Percentiles rank a stretch among this genome's conserved stretches.
Evolutionary conservation across 139 green algal species (phyloP).

Genomic region (Chlorella sorokiniana): DNA sequence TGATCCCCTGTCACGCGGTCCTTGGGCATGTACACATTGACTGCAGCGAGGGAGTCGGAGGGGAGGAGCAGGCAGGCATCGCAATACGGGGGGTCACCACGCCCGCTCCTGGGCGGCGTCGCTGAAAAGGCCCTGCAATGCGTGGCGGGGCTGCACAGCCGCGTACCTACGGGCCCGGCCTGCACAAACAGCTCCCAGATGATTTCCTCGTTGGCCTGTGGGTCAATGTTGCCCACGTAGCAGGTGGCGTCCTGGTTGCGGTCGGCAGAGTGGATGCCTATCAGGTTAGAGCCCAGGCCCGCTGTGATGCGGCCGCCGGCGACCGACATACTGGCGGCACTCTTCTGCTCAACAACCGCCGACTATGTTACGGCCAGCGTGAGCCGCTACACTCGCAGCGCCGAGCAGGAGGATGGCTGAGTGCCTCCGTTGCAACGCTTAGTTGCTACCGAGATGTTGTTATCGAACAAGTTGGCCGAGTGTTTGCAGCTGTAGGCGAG

Average conservation of each 20-base stretch:
- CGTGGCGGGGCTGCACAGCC: not conserved
- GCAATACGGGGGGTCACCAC: no score
- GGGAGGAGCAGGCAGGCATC: not conserved
- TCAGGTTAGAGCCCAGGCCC: constrained; percentile 91
- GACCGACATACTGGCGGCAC: constrained; percentile 13
- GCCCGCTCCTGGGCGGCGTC: no score
- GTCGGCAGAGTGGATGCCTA: constrained; percentile 86
- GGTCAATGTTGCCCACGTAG: constrained; percentile 96
- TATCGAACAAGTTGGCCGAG: no score
- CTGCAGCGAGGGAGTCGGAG: constrained; percentile 56
- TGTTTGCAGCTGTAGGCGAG: no score
- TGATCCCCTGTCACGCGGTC: constrained; percentile 94
- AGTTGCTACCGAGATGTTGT: no score
- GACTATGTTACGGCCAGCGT: no score
- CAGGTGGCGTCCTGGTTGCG: constrained; percentile 93
- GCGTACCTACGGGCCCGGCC: constrained; percentile 88
- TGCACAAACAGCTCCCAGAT: constrained; percentile 99
- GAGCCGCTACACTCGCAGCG: no score
- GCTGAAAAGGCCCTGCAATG: no score
- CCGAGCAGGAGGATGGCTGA: no score
- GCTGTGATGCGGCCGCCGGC: constrained; percentile 89
- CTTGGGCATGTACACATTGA: constrained; percentile 98
- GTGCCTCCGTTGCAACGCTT: no score
- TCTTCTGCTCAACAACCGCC: no score
- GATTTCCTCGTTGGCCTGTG: constrained; percentile 92